Conservation (phyloP, 257 asterid genomes). For the Apocynum venetum region DNA sequence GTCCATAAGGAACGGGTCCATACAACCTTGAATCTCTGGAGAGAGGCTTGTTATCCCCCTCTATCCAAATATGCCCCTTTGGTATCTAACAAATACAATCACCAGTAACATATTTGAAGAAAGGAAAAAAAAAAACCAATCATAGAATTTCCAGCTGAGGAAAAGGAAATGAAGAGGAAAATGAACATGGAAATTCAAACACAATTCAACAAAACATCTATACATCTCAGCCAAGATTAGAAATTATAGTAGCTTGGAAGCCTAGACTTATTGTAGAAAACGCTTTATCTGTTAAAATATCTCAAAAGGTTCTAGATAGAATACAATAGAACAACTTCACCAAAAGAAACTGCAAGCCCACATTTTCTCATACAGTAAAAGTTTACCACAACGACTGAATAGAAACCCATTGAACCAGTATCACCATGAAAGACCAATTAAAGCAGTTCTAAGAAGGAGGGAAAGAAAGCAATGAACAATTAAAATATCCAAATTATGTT, state of each 20-base stretch:
- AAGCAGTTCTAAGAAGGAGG: background rate
- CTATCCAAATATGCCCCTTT: slow-evolving; percentile 79
- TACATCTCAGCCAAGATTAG: background rate
- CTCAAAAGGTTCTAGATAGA: background rate
- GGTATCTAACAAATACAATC: slow-evolving; percentile 51
- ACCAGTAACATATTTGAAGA: background rate
- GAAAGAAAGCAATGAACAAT: background rate
- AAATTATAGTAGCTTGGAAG: background rate
- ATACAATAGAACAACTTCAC: background rate
- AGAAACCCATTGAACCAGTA: background rate
- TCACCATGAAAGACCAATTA: too few relatives aligned
- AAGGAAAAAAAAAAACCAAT: background rate
- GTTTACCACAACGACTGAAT: background rate
- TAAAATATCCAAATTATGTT: background rate
- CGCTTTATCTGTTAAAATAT: background rate
- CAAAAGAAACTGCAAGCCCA: background rate
- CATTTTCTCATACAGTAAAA: background rate
- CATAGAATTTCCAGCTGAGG: background rate
- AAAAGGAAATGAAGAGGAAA: background rate
- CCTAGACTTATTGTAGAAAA: background rate
- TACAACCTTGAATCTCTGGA: slow-evolving; percentile 63
- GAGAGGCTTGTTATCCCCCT: slow-evolving; percentile 53
- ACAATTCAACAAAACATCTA: background rate
- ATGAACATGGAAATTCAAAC: background rate
- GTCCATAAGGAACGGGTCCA: slow-evolving; percentile 80